Evolutionary conservation across 108 stramenopile genomes (phyloP), one percentile per base, ranked within the genome.

Genomic region (Skeletonema grethae): DNA sequence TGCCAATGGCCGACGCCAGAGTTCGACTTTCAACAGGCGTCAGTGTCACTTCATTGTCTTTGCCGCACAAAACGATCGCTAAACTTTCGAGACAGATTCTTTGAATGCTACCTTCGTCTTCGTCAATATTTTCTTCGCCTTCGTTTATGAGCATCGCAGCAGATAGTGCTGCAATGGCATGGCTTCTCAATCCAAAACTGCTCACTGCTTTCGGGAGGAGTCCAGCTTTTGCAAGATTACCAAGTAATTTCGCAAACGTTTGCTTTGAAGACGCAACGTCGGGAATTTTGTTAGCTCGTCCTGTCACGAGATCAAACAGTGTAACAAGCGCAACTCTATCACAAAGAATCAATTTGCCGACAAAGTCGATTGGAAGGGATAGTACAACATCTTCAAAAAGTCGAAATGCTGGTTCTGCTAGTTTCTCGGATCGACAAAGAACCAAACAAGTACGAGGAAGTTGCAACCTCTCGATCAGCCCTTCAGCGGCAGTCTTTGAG

Each of bases 141-240:
- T 87, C 79, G 22, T 89, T 84, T 13, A 67, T 62, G 32, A 91
- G 57, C 58, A 89, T 88, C 13, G 90, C 88, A 20, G 87, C 77
- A 38, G 88, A 85, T 16, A 94, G 75, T 2, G 88, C 87, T 39
- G 78, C 76, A 35, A 94, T 88, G 38, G 93, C 90, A 67, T 64
- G 75, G 28, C 85, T 86, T 35, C 84, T 67, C 20, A 89, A 46
- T 30, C 77, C 87, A 61, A 87, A 85, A 5, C 69, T 57, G 28
- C 82, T 69, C 3, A 90, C 85, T n/a, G 88, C 84, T 64, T 66
- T 63, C 5, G 75, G 50, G 16, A 94, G 76, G 55, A 83, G 65
- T 20, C 88, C 88, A 50, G 61, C 76, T 36, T 87, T 79, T 3
- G 87, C 88, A 41, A 91, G 65, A 61, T 82, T 82, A 12, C 73